phyloP scores from a whole-genome alignment of 176 grass and related monocot genomes.

The Aegilops longissima region DNA sequence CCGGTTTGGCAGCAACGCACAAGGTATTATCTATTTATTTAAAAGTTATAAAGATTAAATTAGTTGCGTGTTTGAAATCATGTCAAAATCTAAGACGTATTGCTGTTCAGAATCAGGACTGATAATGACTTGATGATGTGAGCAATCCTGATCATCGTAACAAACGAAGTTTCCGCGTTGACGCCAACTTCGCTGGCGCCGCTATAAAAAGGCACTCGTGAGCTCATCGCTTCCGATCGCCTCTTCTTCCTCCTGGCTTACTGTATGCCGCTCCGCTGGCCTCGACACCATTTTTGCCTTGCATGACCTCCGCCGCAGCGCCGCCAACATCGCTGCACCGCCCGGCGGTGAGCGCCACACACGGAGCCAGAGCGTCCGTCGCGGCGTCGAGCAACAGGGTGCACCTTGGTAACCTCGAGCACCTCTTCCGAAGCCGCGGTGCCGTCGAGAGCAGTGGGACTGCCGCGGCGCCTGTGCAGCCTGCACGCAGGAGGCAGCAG shows the following conservation, averaged over 20 bases:
- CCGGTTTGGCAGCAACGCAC: no score
- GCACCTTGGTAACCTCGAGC: slow-evolving; percentile 48
- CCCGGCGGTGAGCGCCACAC: background rate
- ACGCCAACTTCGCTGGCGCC: background rate
- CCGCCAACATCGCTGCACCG: slow-evolving; percentile 31
- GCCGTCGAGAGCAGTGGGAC: background rate
- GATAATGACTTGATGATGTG: background rate
- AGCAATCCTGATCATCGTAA: background rate
- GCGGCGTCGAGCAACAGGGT: background rate
- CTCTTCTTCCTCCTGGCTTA: background rate
- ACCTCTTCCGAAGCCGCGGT: slow-evolving; percentile 44
- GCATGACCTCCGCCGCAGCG: slow-evolving; percentile 42
- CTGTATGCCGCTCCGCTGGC: slow-evolving; percentile 33
- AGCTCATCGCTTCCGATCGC: background rate
- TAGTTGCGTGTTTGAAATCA: background rate
- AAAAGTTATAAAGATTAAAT: background rate
- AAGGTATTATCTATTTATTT: background rate
- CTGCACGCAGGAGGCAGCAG: slow-evolving; percentile 15
- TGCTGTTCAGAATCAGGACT: background rate
- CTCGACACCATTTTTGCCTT: slow-evolving; percentile 19
- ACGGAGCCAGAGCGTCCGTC: background rate
- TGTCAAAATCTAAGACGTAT: background rate
- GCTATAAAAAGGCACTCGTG: background rate
- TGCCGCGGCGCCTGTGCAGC: background rate
- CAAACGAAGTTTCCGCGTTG: slow-evolving; percentile 32